Conservation (phyloP, 371 early-diverging fungal genomes). For the Mortierella sp. region DNA sequence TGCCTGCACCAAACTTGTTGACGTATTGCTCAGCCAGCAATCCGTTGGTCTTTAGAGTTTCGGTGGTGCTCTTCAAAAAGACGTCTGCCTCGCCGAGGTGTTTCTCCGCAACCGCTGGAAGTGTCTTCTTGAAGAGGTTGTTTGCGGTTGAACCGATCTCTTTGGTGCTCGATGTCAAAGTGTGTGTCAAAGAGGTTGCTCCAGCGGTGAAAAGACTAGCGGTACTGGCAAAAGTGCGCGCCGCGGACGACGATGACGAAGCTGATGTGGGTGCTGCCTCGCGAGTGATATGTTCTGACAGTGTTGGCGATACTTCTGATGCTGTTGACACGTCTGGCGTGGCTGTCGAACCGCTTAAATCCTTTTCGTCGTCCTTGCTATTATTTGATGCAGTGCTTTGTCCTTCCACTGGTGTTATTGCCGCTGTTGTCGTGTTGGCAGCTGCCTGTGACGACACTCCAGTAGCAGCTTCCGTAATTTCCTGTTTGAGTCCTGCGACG, state of each 20-base stretch:
- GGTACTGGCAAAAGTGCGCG: slow-evolving; percentile 44
- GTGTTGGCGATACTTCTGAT: background rate
- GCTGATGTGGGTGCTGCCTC: background rate
- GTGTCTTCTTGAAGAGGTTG: slow-evolving; percentile 50
- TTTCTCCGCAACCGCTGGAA: slow-evolving; percentile 51
- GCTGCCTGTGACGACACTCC: slow-evolving; percentile 21
- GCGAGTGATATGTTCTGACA: slow-evolving; percentile 13
- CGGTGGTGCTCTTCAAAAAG: slow-evolving; percentile 52
- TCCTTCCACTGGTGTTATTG: background rate
- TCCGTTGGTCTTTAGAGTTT: slow-evolving; percentile 48
- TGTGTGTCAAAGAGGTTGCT: slow-evolving; percentile 37
- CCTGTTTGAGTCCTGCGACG: slow-evolving; percentile 49
- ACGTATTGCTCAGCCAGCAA: slow-evolving; percentile 56
- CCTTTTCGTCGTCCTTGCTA: slow-evolving; percentile 1
- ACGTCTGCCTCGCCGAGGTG: slow-evolving; percentile 48
- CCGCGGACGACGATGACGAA: background rate
- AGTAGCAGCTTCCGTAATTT: slow-evolving; percentile 45
- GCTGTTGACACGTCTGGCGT: background rate
- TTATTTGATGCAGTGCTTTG: background rate
- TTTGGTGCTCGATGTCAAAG: slow-evolving; percentile 43
- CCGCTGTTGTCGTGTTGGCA: background rate
- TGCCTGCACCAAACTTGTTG: slow-evolving; percentile 50
- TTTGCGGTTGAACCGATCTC: slow-evolving; percentile 45
- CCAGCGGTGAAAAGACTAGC: slow-evolving; percentile 48
- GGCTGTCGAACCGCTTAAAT: background rate